Base-by-base conservation (phyloP, 2,329 filamentous ascomycete genomes). In the Penicillium frequentans region DNA sequence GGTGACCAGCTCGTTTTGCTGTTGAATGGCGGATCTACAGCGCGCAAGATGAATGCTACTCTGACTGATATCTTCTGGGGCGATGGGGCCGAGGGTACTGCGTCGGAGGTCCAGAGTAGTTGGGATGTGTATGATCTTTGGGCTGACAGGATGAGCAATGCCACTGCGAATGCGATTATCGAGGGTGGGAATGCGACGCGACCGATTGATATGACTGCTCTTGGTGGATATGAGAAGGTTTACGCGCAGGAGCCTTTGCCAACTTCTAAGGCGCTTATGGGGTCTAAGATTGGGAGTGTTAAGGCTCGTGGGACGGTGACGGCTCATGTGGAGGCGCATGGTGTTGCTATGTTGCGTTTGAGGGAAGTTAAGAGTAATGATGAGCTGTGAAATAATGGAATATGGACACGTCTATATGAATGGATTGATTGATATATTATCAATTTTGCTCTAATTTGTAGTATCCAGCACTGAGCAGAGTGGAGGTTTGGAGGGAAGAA, bases 51-150 rank as follows among this genome's bases (percentile, higher is more conserved):
- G 78, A 80, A 79, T 54, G 80, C 79, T 19, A 79, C 80, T 1
- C 74, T 84, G 3, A 71, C 72, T 21, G 82, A 85, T 42, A 80
- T 85, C 54, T 85, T 85, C 68, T 68, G 79, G 49, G 79, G 82
- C 58, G 70, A 72, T 35, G 78, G 79, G 4, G 74, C 75, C 0
- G 70, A 68, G 1, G 77, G 76, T 24, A 77, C 77, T 1, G 78
- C 78, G 0, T 56, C 68, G 1, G 72, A 82, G 66, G 67, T 78
- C 0, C 65, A 71, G 24, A 68, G 76, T 59, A 71, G 69, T 0
- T 85, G 81, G 81, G 81, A 83, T 58, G 70, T 85, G 6, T 79
- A 79, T 48, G 82, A 85, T 64, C 71, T 85, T 1, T 85, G 83
- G 83, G 81, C 76, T 4, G 79, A 80, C 58, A 73, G 83, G n/a